phyloP scores from a whole-genome alignment of 345 rosid genomes.

The Carallia pectinifolia region DNA sequence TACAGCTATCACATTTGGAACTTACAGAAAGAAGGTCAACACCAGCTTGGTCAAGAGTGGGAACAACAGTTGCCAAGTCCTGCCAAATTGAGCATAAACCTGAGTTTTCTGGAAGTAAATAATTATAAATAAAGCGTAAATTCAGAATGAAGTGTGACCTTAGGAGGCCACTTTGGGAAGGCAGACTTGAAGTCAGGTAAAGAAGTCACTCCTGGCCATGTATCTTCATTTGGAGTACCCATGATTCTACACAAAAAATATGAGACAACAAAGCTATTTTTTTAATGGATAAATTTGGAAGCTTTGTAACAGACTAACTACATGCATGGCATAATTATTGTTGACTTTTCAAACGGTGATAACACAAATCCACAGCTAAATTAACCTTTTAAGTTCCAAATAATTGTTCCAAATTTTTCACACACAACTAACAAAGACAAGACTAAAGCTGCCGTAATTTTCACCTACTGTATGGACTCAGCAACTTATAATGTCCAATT shows the following conservation, averaged over 20 bases:
- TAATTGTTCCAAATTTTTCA: too few species aligned
- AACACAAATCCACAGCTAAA: too few species aligned
- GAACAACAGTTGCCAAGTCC: slow-evolving; percentile 69
- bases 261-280: neutral
- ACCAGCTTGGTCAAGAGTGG: slow-evolving; percentile 76
- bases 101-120: neutral
- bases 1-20: neutral
- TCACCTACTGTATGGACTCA: too few species aligned
- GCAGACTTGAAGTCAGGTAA: slow-evolving; percentile 92
- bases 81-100: slow-evolving; percentile 27
- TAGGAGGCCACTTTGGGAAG: slow-evolving; percentile 88
- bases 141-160: slow-evolving; percentile 42
- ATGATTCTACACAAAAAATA: slow-evolving; percentile 44
- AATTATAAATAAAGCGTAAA: neutral
- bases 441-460: too few species aligned
- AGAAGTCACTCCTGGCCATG: slow-evolving; percentile 90
- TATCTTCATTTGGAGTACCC: slow-evolving; percentile 94
- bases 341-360: too few species aligned
- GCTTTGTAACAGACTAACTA: neutral
- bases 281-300: neutral
- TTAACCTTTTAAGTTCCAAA: too few species aligned
- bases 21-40: slow-evolving; percentile 86
- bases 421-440: too few species aligned
- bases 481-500: too few species aligned
- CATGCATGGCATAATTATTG: too few species aligned